A percentile compares a stretch with the other conserved stretches of the same genome.
phyloP scores from a whole-genome alignment of 805 yeast genomes.

The Pichia pseudocactophila region DNA sequence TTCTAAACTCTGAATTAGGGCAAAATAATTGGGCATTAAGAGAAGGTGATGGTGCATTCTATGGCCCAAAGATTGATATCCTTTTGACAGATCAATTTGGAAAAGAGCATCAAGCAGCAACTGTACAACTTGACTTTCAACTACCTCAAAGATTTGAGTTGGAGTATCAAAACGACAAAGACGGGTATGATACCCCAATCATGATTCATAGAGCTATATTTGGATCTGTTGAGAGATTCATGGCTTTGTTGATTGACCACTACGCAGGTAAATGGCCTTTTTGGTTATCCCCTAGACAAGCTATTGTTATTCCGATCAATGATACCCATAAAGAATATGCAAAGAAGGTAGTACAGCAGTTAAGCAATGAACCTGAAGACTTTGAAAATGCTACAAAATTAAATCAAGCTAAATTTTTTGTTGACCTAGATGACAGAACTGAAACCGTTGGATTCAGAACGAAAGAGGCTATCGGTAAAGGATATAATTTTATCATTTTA shows the following conservation, averaged over 20 bases:
- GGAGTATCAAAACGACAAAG: constrained; percentile 49
- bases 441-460: constrained; percentile 78
- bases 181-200: constrained; percentile 61
- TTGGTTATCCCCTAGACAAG: constrained; percentile 92
- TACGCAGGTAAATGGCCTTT: constrained; percentile 95
- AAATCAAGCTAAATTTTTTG: constrained; percentile 52
- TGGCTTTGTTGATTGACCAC: constrained; percentile 86
- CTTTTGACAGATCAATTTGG: constrained; percentile 70
- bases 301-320: constrained; percentile 72
- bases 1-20: constrained; percentile 45
- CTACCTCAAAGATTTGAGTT: constrained; percentile 78
- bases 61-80: constrained; percentile 94
- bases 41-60: constrained; percentile 94
- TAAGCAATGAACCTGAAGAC: constrained; percentile 36
- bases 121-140: constrained; percentile 92
- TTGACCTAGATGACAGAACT: constrained; percentile 65
- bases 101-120: constrained; percentile 88
- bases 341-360: constrained; percentile 31
- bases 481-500: constrained; percentile 73
- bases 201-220: constrained; percentile 93
- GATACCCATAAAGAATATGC: constrained; percentile 53
- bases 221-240: constrained; percentile 88
- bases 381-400: constrained; percentile 41
- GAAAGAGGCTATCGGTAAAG: constrained; percentile 65
- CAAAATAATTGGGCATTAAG: constrained; percentile 54